phyloP scores from a whole-genome alignment of 2,329 filamentous ascomycete species.

The Fusarium globosum region DNA sequence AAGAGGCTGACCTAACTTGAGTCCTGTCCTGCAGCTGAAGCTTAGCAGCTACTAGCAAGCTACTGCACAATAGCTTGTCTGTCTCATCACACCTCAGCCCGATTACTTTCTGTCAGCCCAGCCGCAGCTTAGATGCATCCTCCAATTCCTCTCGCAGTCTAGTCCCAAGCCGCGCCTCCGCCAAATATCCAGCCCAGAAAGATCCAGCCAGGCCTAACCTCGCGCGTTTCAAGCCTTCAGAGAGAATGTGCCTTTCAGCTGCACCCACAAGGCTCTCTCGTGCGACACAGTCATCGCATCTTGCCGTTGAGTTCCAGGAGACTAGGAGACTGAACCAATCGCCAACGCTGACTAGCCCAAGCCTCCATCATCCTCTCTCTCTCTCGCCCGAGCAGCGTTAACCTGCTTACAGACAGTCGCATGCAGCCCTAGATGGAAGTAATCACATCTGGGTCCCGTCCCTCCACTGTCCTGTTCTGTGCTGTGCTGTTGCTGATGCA shows the following conservation, averaged over 20 bases:
- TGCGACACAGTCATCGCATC: not conserved
- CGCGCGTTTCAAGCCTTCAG: constrained; percentile 24
- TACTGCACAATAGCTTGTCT: not conserved
- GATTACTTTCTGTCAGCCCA: constrained; percentile 31
- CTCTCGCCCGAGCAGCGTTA: not conserved
- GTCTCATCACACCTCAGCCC: constrained; percentile 27
- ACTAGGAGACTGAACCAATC: constrained; percentile 5
- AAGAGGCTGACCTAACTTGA: not conserved
- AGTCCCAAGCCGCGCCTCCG: constrained; percentile 36
- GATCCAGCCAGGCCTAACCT: constrained; percentile 36
- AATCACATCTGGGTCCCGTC: constrained; percentile 10
- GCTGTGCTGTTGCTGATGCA: not conserved
- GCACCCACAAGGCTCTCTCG: constrained; percentile 5
- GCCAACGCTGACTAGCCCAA: constrained; percentile 1
- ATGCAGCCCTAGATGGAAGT: constrained; percentile 9
- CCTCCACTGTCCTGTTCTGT: not conserved
- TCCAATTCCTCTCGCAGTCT: constrained; percentile 26
- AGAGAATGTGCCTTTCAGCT: constrained; percentile 14
- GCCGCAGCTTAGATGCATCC: constrained; percentile 30
- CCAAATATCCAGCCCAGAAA: constrained; percentile 36
- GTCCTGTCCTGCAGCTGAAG: not conserved
- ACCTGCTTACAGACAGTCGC: not conserved
- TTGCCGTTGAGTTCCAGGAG: not conserved
- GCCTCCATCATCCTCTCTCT: not conserved
- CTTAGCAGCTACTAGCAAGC: not conserved